Conservation (phyloP, 2,329 filamentous ascomycete genomes). For the Achaetomium macrosporum region DNA sequence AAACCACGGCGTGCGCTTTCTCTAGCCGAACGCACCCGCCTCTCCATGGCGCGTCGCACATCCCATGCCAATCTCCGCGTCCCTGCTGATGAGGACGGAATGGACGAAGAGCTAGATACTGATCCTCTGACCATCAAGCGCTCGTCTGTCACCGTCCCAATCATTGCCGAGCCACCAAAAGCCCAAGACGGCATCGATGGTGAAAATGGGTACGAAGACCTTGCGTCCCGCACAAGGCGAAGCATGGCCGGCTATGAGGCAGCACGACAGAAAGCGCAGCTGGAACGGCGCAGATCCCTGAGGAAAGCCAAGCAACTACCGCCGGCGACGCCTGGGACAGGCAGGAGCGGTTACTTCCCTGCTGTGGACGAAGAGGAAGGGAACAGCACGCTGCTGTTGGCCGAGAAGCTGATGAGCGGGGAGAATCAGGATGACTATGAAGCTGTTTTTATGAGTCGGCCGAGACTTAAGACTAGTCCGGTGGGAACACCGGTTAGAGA, state of each 20-base stretch:
- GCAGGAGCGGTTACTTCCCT: conserved; percentile 41
- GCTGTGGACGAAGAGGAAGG: conserved; percentile 43
- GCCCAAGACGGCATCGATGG: neutral
- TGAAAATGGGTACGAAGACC: conserved; percentile 38
- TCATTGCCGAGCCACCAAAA: neutral
- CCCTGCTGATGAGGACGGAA: conserved; percentile 20
- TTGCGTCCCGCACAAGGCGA: conserved; percentile 52
- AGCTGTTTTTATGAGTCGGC: conserved; percentile 78
- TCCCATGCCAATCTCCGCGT: conserved; percentile 32
- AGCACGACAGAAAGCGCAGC: conserved; percentile 53
- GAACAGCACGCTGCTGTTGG: conserved; percentile 43
- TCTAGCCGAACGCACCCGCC: conserved; percentile 70
- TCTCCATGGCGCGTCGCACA: conserved; percentile 64
- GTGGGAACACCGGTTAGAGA: conserved; percentile 42
- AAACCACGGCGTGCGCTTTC: conserved; percentile 52
- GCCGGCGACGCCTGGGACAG: conserved; percentile 7
- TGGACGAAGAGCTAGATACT: conserved; percentile 24
- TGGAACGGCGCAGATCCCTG: conserved; percentile 49
- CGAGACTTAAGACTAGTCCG: conserved; percentile 73
- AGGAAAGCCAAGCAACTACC: conserved; percentile 37
- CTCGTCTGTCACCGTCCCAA: neutral
- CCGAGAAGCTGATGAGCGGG: conserved; percentile 60
- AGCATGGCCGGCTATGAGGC: conserved; percentile 60
- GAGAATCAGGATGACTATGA: conserved; percentile 66
- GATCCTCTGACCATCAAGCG: conserved; percentile 15